A percentile compares a stretch with the other conserved stretches of the same genome.
phyloP scores from a whole-genome alignment of 2,329 filamentous ascomycete species.

The Nemania abortiva region DNA sequence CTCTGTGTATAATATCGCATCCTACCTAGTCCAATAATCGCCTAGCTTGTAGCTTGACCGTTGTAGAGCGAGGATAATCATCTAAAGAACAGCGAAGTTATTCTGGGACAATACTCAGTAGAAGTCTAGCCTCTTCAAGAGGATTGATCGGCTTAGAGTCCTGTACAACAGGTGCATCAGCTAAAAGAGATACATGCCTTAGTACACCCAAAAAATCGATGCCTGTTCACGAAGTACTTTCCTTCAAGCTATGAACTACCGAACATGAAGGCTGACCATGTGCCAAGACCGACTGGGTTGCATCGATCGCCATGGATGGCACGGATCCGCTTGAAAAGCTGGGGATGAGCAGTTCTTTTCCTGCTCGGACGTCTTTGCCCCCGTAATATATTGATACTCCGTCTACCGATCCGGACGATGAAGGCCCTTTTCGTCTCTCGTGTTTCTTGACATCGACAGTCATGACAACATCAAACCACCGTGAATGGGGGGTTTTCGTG shows the following conservation, averaged over 20 bases:
- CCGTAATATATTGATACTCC: conserved; percentile 36
- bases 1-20: conserved; percentile 3
- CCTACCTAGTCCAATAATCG: not conserved
- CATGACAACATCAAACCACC: conserved; percentile 7
- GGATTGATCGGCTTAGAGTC: not conserved
- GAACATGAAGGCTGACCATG: conserved; percentile 29
- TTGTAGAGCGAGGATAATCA: not conserved
- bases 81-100: not conserved
- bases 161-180: not conserved
- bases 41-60: conserved; percentile 1
- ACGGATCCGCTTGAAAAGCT: conserved; percentile 38
- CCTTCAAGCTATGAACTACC: conserved; percentile 30
- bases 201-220: not conserved
- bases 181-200: not conserved
- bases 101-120: not conserved
- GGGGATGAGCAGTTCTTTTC: conserved; percentile 27
- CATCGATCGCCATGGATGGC: conserved; percentile 40
- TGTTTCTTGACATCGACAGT: conserved; percentile 20
- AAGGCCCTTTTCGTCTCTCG: conserved; percentile 26
- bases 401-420: conserved; percentile 37
- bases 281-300: conserved; percentile 41
- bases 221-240: not conserved
- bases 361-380: conserved; percentile 35
- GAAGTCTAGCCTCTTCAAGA: not conserved
- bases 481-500: conserved; percentile 3